A percentile compares a stretch with the other conserved stretches of the same genome.
Evolutionary conservation across 1,284 basidiomycete genomes (phyloP).

Genomic region (Sporisorium reilianum): DNA sequence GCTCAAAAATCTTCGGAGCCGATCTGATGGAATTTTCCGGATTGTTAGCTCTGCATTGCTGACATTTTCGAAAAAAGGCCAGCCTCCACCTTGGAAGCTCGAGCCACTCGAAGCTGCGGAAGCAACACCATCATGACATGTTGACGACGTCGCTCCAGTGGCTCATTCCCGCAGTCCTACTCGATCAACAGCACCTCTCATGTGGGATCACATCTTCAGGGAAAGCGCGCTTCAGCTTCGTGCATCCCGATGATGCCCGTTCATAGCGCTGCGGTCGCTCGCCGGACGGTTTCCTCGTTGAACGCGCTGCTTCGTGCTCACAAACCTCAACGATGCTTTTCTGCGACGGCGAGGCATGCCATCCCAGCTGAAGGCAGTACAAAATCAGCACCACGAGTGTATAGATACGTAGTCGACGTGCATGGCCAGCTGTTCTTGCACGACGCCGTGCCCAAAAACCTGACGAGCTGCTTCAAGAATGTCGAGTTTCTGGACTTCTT

Average conservation of each 20-base stretch:
- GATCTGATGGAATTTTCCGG: not conserved
- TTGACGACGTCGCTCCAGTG: not conserved
- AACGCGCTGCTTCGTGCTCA: not conserved
- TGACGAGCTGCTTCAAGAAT: slow-evolving; percentile 63
- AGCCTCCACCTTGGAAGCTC: not conserved
- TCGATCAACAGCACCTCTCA: not conserved
- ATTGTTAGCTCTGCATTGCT: not conserved
- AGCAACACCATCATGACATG: not conserved
- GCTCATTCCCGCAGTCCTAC: not conserved
- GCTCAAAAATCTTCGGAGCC: slow-evolving; percentile 40
- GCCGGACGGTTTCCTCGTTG: not conserved
- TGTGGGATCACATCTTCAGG: not conserved
- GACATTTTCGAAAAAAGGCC: not conserved
- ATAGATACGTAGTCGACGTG: slow-evolving; percentile 66
- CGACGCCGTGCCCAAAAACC: slow-evolving; percentile 64
- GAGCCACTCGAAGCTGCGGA: not conserved
- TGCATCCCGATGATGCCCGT: not conserved
- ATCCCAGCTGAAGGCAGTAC: not conserved
- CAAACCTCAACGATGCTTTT: not conserved
- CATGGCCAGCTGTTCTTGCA: slow-evolving; percentile 69
- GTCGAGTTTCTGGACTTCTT: slow-evolving; percentile 58
- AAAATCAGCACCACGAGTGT: slow-evolving; percentile 43
- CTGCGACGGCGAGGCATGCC: not conserved
- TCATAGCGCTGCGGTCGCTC: not conserved
- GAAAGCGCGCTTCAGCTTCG: not conserved